These are phyloP conservation scores for Eimeria zaria DNA, from an alignment of 169 alveolate genomes.

Conservation along the genomic window DNA sequence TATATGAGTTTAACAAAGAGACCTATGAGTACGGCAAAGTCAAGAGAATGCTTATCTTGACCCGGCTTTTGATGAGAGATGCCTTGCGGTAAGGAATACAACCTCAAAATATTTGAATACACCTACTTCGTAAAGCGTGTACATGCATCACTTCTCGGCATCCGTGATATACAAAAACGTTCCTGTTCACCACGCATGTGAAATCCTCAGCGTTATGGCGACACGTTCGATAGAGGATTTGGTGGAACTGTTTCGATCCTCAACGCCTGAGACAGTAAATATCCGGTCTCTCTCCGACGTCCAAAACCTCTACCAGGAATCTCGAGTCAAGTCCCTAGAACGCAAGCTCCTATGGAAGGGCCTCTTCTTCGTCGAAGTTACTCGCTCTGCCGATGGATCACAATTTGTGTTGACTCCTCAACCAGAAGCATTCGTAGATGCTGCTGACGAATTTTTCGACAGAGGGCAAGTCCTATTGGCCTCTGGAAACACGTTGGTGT, in stretches of 20 bases:
- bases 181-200: conserved; percentile 8
- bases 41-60: conserved; percentile 94
- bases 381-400: conserved; percentile 90
- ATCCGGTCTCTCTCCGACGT: conserved; percentile 60
- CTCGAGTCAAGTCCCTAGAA: conserved; percentile 21
- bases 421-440: conserved; percentile 92
- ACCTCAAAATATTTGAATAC: neutral
- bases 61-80: conserved; percentile 95
- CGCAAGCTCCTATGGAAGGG: conserved; percentile 64
- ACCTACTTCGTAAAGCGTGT: neutral
- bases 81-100: conserved; percentile 69
- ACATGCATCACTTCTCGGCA: neutral
- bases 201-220: conserved; percentile 44
- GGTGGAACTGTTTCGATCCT: conserved; percentile 26
- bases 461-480: conserved; percentile 87
- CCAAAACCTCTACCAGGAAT: conserved; percentile 42
- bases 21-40: conserved; percentile 96
- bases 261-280: conserved; percentile 63
- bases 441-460: conserved; percentile 92
- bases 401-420: conserved; percentile 93
- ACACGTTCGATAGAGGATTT: conserved; percentile 51
- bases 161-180: neutral
- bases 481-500: neutral
- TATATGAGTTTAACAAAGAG: conserved; percentile 95
- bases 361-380: conserved; percentile 88